These are phyloP conservation scores for Begonia peltatifolia DNA, from an alignment of 306 rosid genomes.

Conservation along the genomic window DNA sequence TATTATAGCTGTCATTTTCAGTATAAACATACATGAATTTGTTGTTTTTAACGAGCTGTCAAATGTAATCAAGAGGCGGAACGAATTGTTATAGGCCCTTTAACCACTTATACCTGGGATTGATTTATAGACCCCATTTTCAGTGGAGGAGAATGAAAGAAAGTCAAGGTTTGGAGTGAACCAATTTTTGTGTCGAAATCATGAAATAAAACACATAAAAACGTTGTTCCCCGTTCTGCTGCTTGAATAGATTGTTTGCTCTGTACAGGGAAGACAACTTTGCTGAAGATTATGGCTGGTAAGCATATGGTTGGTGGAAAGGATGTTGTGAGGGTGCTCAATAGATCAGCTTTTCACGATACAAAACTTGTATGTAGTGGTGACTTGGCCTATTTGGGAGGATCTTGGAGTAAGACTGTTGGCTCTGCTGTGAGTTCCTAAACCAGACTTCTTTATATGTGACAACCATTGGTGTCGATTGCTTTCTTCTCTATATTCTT, in stretches of 20 bases:
- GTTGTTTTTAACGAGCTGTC: too few relatives aligned
- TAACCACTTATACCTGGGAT: too few relatives aligned
- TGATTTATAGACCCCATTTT: too few relatives aligned
- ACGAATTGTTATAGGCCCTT: too few relatives aligned
- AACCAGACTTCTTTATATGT: neutral
- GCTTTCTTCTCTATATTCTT: neutral
- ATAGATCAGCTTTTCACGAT: conserved; percentile 79
- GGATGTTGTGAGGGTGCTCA: conserved; percentile 82
- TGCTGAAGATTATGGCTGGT: conserved; percentile 78
- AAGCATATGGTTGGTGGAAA: conserved; percentile 96
- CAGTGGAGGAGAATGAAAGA: too few relatives aligned
- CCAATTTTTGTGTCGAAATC: too few relatives aligned
- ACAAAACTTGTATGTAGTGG: conserved; percentile 74
- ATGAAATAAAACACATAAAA: too few relatives aligned
- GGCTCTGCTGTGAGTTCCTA: conserved; percentile 65
- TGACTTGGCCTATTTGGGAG: conserved; percentile 89
- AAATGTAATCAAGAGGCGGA: too few relatives aligned
- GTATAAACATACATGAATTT: too few relatives aligned
- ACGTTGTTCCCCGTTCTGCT: too few relatives aligned
- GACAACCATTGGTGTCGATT: neutral
- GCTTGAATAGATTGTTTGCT: neutral
- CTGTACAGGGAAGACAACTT: conserved; percentile 70
- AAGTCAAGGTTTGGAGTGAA: too few relatives aligned
- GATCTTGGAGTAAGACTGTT: conserved; percentile 82
- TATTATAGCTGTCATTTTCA: too few relatives aligned